Evolutionary conservation across 2,329 filamentous ascomycete genomes (phyloP), one percentile per base, ranked within the genome.

Genomic region (Colletotrichum costaricense): DNA sequence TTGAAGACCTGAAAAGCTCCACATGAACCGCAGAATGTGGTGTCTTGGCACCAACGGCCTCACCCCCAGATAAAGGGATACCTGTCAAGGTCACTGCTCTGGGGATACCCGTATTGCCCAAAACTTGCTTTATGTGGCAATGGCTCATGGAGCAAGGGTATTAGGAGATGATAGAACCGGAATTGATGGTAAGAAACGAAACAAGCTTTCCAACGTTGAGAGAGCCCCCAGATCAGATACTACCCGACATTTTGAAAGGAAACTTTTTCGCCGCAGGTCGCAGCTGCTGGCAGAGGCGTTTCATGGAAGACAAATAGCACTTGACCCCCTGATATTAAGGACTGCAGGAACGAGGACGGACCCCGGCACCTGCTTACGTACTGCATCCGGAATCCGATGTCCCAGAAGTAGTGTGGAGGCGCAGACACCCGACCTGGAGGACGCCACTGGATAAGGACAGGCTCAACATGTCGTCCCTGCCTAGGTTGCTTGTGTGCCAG

Each of bases 341-440:
- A 64, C 54, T 69, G 59, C 52, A 52, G 60, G 67, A 24, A 57
- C 60, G 30, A 57, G 60, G 54, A 60, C 16, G 30, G 42, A 30
- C 67, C 57, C 67, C 49, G 38, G 54, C 22, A 26, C 5, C 22
- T 68, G 58, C 58, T 63, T 68, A 67, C 65, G 57, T 67, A 54
- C 49, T 67, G 56, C 24, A n/a, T 24, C 55, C 55, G 54, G 22
- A 52, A 38, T 58, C 33, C 24, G 35, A 60, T 60, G 49, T 64
- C 30, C 63, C 54, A 66, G 35, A 22, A 30, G 33, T 33, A 33
- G 30, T 16, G 46, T 55, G 66, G 46, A 62, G 57, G 57, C 42
- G 57, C 22, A 55, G 35, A 33, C 55, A 11, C 35, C 46, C 24
- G 26, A 11, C 35, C 46, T 35, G 26, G 26, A 54, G 22, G 49